These are phyloP conservation scores for Rhynchospora tenuis DNA, from an alignment of 176 grass and related monocot species.

Conservation along the genomic window DNA sequence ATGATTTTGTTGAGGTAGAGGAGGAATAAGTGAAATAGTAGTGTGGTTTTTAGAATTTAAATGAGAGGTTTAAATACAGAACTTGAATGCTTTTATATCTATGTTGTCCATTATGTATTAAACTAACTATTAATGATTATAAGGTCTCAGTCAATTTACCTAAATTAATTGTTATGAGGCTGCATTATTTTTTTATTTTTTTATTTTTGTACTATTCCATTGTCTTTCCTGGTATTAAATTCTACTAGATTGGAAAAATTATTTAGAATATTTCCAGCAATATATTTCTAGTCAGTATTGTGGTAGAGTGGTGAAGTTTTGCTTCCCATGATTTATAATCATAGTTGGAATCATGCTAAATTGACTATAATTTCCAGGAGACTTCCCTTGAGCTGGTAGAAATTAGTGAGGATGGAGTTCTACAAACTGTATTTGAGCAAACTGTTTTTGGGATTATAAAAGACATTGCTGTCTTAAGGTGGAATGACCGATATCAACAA, in stretches of 20 bases:
- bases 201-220: background rate
- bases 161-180: constrained; percentile 4
- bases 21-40: background rate
- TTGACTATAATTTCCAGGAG: constrained; percentile 40
- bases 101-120: background rate
- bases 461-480: constrained; percentile 71
- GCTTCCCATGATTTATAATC: background rate
- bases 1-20: background rate
- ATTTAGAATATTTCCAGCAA: background rate
- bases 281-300: background rate
- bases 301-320: background rate
- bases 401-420: constrained; percentile 66
- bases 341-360: background rate
- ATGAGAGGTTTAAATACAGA: background rate
- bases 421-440: constrained; percentile 88
- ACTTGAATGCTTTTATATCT: background rate
- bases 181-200: constrained; percentile 8
- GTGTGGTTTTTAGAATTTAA: background rate
- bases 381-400: constrained; percentile 82
- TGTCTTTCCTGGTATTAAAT: background rate
- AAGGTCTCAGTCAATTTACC: background rate
- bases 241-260: background rate
- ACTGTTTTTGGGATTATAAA: constrained; percentile 86
- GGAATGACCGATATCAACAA: constrained; percentile 40
- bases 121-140: background rate